Base-by-base conservation (phyloP, 441 rosid species). In the Dalechampia spathulata region DNA sequence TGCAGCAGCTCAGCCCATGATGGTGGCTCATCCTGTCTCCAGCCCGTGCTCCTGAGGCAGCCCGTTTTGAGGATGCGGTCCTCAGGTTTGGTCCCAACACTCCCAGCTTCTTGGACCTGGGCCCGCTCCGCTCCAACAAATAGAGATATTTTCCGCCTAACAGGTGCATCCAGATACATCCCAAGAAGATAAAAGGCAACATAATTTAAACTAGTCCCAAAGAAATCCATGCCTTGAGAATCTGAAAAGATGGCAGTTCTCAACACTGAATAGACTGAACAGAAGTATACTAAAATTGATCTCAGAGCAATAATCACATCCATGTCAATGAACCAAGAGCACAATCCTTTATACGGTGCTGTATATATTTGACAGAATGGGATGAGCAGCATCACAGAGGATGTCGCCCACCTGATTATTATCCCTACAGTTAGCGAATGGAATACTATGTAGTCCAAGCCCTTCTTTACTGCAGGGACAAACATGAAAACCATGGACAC, bases 261-360 rank as follows among this genome's bases (percentile, higher is more conserved):
- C 65, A 83, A 54, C 55, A 81, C 87, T 0, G 85, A 71, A 58
- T 88, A 91, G 58, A 81, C 87, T 0, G 85, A 71, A 58, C 86
- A 91, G 58, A 91, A 91, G 60, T 91, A 91, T 12, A 96, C 93
- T 12, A 89, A 81, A 69, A 82, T 91, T 23, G 98, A 84, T 67
- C 95, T 95, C 45, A 87, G 57, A 2, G 90, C 83, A 7, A 86
- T 80, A 74, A 88, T 57, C 49, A 88, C 98, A 68, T 91, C 98
- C 98, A 88, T 88, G 47, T 91, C 86, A 10, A 91, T 86, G 12
- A 95, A 88, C 47, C 93, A 85, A 8, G 63, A 81, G 42, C 78
- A 76, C 69, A 86, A 58, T 6, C 95, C 86, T 65, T 84, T 86
- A 56, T 75, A 84, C 22, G 95, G 70, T 12, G 96, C 98, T 1